A percentile compares a stretch with the other conserved stretches of the same genome.
These are phyloP conservation scores for Liquidambar formosana DNA, from an alignment of 164 flowering plant genomes.

Conservation along the genomic window DNA sequence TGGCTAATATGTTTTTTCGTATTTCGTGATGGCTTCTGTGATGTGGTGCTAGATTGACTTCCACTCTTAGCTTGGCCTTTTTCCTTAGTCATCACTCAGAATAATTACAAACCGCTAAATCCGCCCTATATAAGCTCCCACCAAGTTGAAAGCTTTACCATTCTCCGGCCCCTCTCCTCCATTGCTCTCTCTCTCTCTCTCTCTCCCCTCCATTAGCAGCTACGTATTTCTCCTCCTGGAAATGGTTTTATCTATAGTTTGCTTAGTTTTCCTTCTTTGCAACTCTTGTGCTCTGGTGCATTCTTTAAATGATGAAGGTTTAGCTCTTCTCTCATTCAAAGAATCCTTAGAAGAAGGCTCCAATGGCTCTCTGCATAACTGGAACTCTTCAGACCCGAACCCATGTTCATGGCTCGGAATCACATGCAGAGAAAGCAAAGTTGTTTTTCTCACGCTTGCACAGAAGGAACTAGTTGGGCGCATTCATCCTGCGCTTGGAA, in stretches of 20 bases:
- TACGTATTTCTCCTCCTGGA: conserved; percentile 15
- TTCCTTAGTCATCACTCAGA: too few species aligned
- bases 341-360: conserved; percentile 57
- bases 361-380: conserved; percentile 56
- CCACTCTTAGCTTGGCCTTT: too few species aligned
- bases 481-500: conserved; percentile 64
- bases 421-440: conserved; percentile 66
- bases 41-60: too few species aligned
- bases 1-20: too few species aligned
- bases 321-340: conserved; percentile 60
- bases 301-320: conserved; percentile 73
- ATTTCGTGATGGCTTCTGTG: too few species aligned
- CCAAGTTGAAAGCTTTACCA: conserved; percentile 21
- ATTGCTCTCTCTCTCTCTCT: conserved; percentile 9
- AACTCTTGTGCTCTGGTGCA: conserved; percentile 29
- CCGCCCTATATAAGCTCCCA: too few species aligned
- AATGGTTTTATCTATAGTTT: conserved; percentile 37
- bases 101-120: too few species aligned
- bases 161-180: conserved; percentile 19
- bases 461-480: conserved; percentile 67
- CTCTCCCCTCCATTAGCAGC: conserved; percentile 6
- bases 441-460: conserved; percentile 74
- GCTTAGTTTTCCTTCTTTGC: conserved; percentile 38
- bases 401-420: conserved; percentile 95
- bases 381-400: conserved; percentile 74